These are phyloP conservation scores for Metarhizium humberi DNA, from an alignment of 2,329 filamentous ascomycete species.

Conservation along the genomic window DNA sequence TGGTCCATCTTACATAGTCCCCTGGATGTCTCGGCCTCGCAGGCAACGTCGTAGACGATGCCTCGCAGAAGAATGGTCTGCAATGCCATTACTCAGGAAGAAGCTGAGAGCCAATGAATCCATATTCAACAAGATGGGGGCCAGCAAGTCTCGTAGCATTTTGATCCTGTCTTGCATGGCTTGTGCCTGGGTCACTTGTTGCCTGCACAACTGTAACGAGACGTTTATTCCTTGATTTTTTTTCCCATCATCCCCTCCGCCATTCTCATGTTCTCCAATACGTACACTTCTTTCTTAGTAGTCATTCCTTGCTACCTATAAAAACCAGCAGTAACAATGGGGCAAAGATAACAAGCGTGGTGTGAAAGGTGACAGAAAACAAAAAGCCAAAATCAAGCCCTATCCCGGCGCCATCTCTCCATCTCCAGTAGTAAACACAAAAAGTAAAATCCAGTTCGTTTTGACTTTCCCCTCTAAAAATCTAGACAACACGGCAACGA, in stretches of 20 bases:
- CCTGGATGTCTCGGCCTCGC: constrained; percentile 10
- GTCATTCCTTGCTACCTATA: not conserved
- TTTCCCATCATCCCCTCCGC: not conserved
- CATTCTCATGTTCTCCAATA: not conserved
- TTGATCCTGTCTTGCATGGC: not conserved
- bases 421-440: not conserved
- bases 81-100: not conserved
- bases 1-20: constrained; percentile 2
- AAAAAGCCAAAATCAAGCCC: not conserved
- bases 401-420: not conserved
- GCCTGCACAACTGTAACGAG: not conserved
- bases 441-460: not conserved
- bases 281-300: not conserved
- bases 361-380: not conserved
- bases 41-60: constrained; percentile 6
- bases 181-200: not conserved
- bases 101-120: not conserved
- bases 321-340: not conserved
- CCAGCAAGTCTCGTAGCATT: not conserved
- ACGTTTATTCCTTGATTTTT: not conserved
- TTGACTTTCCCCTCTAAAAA: not conserved
- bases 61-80: constrained; percentile 7
- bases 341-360: not conserved
- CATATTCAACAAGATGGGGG: not conserved
- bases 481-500: not conserved